phyloP scores from a whole-genome alignment of 192 early-diverging fungal genomes.

The Chytriomyces confervae region DNA sequence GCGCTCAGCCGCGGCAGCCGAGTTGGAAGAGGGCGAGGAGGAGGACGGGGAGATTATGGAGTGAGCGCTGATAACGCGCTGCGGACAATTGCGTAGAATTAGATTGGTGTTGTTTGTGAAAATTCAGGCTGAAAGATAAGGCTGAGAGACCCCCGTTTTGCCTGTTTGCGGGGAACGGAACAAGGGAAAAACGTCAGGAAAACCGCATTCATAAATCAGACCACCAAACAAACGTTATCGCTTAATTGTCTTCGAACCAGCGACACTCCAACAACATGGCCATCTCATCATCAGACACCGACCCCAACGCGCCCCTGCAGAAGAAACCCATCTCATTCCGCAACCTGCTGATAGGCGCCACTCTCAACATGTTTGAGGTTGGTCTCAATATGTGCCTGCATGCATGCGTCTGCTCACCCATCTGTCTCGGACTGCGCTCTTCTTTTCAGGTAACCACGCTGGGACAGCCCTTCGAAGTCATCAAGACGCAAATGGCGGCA shows the following conservation, averaged over 20 bases:
- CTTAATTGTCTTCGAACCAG: background rate
- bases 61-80: too few relatives aligned
- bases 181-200: too few relatives aligned
- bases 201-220: background rate
- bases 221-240: background rate
- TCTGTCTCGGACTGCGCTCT: background rate
- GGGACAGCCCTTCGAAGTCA: conserved; percentile 68
- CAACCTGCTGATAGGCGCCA: conserved; percentile 85
- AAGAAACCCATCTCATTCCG: conserved; percentile 88
- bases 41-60: too few relatives aligned
- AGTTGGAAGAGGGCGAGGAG: too few relatives aligned
- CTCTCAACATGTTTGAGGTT: conserved; percentile 79
- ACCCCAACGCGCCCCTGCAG: conserved; percentile 57
- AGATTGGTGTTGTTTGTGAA: too few relatives aligned
- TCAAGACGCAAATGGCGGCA: conserved; percentile 93
- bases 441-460: conserved; percentile 20
- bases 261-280: background rate
- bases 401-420: conserved; percentile 52
- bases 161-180: too few relatives aligned
- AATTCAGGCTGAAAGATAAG: too few relatives aligned
- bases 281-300: conserved; percentile 3
- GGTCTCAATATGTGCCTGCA: conserved; percentile 67
- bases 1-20: too few relatives aligned
- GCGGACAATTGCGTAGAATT: too few relatives aligned
- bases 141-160: too few relatives aligned